Percentiles rank a stretch among this genome's conserved stretches.
phyloP scores from a whole-genome alignment of 2,329 filamentous ascomycete genomes.

The Pyrenochaeta sp. region DNA sequence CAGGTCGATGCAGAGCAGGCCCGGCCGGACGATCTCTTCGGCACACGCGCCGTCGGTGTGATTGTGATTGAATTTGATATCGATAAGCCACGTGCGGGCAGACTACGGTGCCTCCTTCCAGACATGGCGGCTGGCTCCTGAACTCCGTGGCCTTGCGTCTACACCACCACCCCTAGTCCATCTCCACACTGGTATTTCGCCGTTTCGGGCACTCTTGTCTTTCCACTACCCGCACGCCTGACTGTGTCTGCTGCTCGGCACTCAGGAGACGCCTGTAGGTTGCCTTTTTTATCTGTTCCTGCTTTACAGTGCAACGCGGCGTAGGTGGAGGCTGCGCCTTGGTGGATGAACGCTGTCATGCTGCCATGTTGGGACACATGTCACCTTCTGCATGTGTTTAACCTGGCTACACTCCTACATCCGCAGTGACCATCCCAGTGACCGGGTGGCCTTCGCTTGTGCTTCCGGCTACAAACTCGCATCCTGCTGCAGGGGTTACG shows the following conservation, averaged over 20 bases:
- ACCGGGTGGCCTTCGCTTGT: neutral
- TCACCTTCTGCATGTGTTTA: constrained; percentile 7
- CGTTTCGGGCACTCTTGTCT: neutral
- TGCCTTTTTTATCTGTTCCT: neutral
- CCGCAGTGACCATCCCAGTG: constrained; percentile 1
- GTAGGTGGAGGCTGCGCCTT: no score
- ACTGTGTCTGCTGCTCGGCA: neutral
- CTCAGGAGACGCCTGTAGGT: neutral
- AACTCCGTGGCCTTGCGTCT: constrained; percentile 3
- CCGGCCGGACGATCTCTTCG: constrained; percentile 2
- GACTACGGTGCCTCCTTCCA: constrained; percentile 5
- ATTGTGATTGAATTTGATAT: constrained; percentile 13
- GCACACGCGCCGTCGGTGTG: constrained; percentile 3
- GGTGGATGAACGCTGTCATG: no score
- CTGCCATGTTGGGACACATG: constrained; percentile 5
- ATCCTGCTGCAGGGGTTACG: constrained; percentile 2
- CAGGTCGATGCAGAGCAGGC: no score
- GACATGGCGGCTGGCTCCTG: constrained; percentile 2
- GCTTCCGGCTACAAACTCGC: neutral
- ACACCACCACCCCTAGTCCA: constrained; percentile 3
- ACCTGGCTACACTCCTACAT: constrained; percentile 2
- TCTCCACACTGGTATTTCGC: neutral
- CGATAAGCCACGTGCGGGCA: constrained; percentile 23
- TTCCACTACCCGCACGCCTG: neutral
- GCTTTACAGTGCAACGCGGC: no score